Evolutionary conservation across 2,329 filamentous ascomycete species (phyloP).

Genomic region (Colletotrichum eleusines): DNA sequence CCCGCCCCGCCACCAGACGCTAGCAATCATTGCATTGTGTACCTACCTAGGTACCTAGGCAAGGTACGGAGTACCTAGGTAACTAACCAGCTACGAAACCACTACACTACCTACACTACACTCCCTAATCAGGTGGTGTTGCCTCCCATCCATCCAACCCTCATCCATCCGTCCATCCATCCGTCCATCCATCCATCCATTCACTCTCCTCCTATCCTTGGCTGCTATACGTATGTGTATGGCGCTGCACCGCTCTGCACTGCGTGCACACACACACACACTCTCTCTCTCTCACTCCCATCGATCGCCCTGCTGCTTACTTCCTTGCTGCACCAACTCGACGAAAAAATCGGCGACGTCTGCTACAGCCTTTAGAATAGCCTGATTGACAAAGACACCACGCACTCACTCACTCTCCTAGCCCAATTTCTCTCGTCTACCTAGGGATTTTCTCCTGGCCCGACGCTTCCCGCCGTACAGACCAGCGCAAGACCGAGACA

Average conservation of each 20-base stretch:
- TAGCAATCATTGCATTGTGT: no score
- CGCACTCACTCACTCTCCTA: no score
- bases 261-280: constrained; percentile 22
- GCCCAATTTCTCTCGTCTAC: background rate
- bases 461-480: constrained; percentile 5
- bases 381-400: constrained; percentile 19
- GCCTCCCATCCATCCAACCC: no score
- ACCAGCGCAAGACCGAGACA: background rate
- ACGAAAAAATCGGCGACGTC: background rate
- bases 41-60: no score
- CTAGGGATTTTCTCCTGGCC: constrained; percentile 4
- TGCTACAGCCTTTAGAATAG: background rate
- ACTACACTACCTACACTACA: background rate
- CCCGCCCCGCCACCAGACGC: no score
- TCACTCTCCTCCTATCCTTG: background rate
- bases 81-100: no score
- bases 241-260: constrained; percentile 33
- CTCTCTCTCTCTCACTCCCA: background rate
- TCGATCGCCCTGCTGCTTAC: background rate
- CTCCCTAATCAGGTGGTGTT: no score
- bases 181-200: background rate
- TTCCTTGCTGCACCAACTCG: background rate
- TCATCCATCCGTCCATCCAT: background rate
- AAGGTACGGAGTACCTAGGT: no score
- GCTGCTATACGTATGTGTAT: constrained; percentile 6